phyloP scores from a whole-genome alignment of 202 grass and related monocot genomes.

The Carex arenaria region DNA sequence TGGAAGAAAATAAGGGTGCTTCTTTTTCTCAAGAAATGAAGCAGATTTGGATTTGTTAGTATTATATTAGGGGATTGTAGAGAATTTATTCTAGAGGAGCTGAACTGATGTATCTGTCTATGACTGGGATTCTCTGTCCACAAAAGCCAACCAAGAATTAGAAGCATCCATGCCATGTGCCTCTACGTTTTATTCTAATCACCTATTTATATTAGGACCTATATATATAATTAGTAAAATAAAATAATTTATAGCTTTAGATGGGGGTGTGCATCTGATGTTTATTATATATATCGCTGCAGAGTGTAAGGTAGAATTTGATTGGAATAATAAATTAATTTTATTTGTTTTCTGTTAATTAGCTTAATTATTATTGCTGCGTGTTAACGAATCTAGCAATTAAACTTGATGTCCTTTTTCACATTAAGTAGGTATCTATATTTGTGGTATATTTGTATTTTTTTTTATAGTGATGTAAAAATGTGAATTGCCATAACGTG shows the following conservation, averaged over 20 bases:
- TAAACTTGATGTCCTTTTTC: background rate
- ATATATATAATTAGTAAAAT: background rate
- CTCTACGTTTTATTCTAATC: slow-evolving; percentile 24
- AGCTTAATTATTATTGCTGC: background rate
- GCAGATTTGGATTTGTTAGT: background rate
- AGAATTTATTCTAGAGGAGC: background rate
- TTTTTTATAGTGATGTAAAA: too few species aligned
- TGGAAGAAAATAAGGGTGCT: too few species aligned
- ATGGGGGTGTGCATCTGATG: background rate
- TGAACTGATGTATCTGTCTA: background rate
- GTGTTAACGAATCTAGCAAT: background rate
- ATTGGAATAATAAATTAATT: background rate
- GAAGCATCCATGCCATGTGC: slow-evolving; percentile 50
- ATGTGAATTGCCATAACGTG: too few species aligned
- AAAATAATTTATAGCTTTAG: background rate
- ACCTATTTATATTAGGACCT: background rate
- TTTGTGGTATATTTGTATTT: background rate
- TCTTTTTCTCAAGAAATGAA: too few species aligned
- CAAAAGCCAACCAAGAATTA: slow-evolving; percentile 40
- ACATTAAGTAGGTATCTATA: background rate
- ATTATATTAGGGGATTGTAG: background rate
- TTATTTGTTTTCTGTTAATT: background rate
- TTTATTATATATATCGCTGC: background rate
- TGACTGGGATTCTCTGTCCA: slow-evolving; percentile 18
- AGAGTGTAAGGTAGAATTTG: background rate